Conservation (phyloP, 2,329 filamentous ascomycete species). For the Colletotrichum chrysophilum region DNA sequence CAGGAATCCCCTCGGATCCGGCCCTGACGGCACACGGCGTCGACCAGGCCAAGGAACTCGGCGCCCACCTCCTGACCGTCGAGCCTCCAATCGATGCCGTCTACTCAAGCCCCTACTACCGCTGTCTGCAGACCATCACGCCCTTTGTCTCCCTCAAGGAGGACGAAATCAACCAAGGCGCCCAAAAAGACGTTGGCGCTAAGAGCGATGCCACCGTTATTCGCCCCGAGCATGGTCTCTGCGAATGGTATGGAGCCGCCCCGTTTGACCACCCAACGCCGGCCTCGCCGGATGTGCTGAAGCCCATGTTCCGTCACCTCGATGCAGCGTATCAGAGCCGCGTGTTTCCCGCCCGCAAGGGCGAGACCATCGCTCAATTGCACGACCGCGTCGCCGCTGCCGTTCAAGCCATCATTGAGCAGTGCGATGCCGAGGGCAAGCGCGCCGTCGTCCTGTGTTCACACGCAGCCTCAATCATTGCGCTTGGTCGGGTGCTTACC, state of each 20-base stretch:
- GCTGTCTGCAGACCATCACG: conserved; percentile 83
- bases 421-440: conserved; percentile 73
- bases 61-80: conserved; percentile 63
- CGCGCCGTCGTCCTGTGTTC: conserved; percentile 81
- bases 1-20: conserved; percentile 86
- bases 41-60: conserved; percentile 81
- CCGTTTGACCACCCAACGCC: conserved; percentile 86
- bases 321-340: conserved; percentile 63
- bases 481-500: conserved; percentile 82
- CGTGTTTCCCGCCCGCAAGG: conserved; percentile 73
- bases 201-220: conserved; percentile 40
- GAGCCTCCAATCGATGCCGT: conserved; percentile 74
- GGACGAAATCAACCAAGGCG: conserved; percentile 19
- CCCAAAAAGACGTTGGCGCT: neutral
- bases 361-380: conserved; percentile 80
- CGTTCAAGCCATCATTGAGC: conserved; percentile 71
- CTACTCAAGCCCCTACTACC: conserved; percentile 87
- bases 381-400: conserved; percentile 80
- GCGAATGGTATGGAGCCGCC: conserved; percentile 92
- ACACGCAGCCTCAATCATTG: conserved; percentile 90
- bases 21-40: conserved; percentile 87
- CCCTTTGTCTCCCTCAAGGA: conserved; percentile 64
- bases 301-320: conserved; percentile 69
- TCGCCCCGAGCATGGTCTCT: conserved; percentile 62
- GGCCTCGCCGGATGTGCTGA: conserved; percentile 67